phyloP scores from a whole-genome alignment of 441 rosid species.

The Mallotus repandus region DNA sequence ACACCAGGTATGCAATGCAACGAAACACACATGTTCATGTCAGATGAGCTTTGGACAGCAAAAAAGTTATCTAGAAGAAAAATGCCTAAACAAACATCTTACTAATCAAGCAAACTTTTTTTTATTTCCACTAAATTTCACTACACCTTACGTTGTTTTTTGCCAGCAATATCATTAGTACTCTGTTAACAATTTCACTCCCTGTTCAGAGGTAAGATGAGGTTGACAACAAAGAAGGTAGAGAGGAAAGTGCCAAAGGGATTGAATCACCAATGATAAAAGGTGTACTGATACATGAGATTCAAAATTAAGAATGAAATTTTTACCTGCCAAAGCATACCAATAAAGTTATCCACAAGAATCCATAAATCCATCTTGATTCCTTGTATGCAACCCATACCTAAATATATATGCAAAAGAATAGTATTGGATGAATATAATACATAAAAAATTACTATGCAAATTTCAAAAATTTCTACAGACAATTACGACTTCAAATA shows the following conservation, averaged over 20 bases:
- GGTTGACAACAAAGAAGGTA: no score
- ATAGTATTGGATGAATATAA: not conserved
- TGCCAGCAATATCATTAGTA: no score
- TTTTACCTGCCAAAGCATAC: slow-evolving; percentile 82
- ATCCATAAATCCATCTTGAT: slow-evolving; percentile 56
- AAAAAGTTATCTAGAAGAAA: no score
- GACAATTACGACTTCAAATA: not conserved
- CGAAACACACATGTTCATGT: not conserved
- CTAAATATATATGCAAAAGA: slow-evolving; percentile 31
- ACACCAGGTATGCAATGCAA: not conserved
- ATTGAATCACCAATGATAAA: no score
- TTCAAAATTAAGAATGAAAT: slow-evolving; percentile 9
- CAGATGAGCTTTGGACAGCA: not conserved
- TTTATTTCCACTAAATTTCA: no score
- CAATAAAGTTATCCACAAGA: slow-evolving; percentile 64
- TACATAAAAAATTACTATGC: not conserved
- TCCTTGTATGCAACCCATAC: slow-evolving; percentile 92
- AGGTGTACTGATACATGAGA: not conserved
- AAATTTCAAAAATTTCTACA: not conserved
- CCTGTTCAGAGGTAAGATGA: no score
- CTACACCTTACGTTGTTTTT: no score
- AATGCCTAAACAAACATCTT: no score
- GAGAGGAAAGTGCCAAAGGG: no score
- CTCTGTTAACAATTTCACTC: no score
- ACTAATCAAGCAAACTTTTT: no score